Conservation (phyloP, 1,139 yeast genomes). For the Diutina catenulata region DNA sequence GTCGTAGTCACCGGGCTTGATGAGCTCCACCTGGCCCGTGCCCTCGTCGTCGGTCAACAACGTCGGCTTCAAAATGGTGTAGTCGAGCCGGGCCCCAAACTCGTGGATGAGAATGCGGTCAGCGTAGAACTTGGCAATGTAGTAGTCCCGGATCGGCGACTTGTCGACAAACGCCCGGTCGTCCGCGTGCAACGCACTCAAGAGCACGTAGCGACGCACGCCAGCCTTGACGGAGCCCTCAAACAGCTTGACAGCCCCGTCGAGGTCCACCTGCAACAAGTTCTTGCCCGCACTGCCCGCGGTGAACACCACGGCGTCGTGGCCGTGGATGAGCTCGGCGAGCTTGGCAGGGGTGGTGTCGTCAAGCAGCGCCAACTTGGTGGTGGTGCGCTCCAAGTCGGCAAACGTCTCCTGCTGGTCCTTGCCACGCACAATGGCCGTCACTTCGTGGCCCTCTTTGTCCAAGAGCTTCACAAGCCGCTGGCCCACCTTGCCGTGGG, state of each 20-base stretch:
- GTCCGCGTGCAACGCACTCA: constrained; percentile 47
- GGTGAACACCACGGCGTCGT: constrained; percentile 46
- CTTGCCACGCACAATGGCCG: constrained; percentile 40
- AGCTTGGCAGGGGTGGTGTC: constrained; percentile 24
- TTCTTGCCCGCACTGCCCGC: constrained; percentile 56
- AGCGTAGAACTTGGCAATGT: constrained; percentile 45
- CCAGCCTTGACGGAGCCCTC: constrained; percentile 42
- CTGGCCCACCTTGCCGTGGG: constrained; percentile 51
- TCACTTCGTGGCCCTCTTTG: constrained; percentile 14
- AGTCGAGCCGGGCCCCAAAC: constrained; percentile 25
- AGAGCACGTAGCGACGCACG: constrained; percentile 36
- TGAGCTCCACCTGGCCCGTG: constrained; percentile 24
- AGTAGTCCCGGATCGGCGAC: constrained; percentile 25
- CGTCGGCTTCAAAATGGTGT: constrained; percentile 44
- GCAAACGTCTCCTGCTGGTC: constrained; percentile 29
- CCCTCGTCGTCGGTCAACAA: constrained; percentile 24
- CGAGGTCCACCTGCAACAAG: constrained; percentile 46
- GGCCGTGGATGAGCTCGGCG: constrained; percentile 27
- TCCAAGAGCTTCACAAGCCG: constrained; percentile 18
- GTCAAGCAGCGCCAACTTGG: constrained; percentile 25
- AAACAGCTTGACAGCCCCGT: constrained; percentile 46
- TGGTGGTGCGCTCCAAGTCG: constrained; percentile 17
- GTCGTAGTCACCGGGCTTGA: constrained; percentile 10
- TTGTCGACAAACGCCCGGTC: constrained; percentile 23
- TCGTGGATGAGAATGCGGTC: constrained; percentile 33